phyloP scores from a whole-genome alignment of 2,329 filamentous ascomycete genomes.

The Ilyonectria destructans region DNA sequence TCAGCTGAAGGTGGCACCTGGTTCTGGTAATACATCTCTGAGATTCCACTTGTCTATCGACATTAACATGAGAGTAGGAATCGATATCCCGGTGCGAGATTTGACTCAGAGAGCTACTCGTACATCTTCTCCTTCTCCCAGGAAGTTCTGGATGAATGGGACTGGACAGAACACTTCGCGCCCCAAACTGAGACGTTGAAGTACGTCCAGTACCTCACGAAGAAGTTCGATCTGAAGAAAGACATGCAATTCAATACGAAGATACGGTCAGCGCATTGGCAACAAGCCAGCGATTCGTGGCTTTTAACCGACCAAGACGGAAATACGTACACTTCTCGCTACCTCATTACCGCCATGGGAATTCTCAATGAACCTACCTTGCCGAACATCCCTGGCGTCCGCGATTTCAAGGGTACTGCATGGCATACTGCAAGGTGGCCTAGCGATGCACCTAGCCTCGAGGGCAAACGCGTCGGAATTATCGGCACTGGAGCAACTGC shows the following conservation, averaged over 20 bases:
- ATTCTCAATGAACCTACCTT: slow-evolving; percentile 53
- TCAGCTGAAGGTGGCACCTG: slow-evolving; percentile 63
- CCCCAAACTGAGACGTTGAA: slow-evolving; percentile 43
- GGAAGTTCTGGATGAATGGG: slow-evolving; percentile 59
- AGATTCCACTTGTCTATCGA: not conserved
- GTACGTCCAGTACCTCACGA: slow-evolving; percentile 29
- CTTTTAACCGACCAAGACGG: slow-evolving; percentile 45
- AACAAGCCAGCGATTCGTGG: slow-evolving; percentile 52
- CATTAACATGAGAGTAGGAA: slow-evolving; percentile 51
- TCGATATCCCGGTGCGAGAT: slow-evolving; percentile 59
- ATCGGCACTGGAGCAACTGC: slow-evolving; percentile 35
- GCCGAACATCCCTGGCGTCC: slow-evolving; percentile 53
- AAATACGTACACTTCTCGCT: slow-evolving; percentile 44
- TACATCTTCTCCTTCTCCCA: slow-evolving; percentile 62
- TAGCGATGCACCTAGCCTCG: slow-evolving; percentile 14
- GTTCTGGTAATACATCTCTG: slow-evolving; percentile 53
- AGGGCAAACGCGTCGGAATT: slow-evolving; percentile 32
- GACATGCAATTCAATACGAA: slow-evolving; percentile 60
- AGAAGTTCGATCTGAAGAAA: slow-evolving; percentile 47
- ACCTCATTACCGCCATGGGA: slow-evolving; percentile 50
- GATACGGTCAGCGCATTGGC: slow-evolving; percentile 53
- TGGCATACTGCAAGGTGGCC: slow-evolving; percentile 39
- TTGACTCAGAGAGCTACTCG: slow-evolving; percentile 57
- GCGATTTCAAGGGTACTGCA: slow-evolving; percentile 26
- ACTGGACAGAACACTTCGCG: slow-evolving; percentile 56